Evolutionary conservation across 1,139 yeast genomes (phyloP).

Genomic region (Spathaspora jeffriesii): DNA sequence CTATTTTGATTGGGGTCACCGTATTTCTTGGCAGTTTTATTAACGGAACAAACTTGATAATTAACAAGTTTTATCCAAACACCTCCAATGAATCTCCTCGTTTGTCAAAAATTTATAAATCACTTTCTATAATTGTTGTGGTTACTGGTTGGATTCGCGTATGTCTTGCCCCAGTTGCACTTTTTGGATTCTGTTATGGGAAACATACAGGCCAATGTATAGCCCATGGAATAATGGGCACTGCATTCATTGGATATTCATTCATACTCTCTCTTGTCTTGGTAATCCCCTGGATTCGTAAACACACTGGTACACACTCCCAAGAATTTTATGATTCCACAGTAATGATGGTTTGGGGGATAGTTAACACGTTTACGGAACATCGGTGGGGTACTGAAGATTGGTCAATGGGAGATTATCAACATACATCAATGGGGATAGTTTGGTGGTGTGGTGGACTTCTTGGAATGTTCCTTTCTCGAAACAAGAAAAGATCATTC

Average conservation of each 20-base stretch:
- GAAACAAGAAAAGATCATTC: slow-evolving; percentile 61
- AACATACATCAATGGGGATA: slow-evolving; percentile 95
- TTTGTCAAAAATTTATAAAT: slow-evolving; percentile 40
- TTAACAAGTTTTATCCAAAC: slow-evolving; percentile 38
- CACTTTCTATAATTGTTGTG: slow-evolving; percentile 44
- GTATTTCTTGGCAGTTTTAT: slow-evolving; percentile 56
- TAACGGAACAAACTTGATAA: slow-evolving; percentile 51
- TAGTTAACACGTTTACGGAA: slow-evolving; percentile 92
- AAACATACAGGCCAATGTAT: slow-evolving; percentile 86
- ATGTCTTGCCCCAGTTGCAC: slow-evolving; percentile 79
- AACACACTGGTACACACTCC: slow-evolving; percentile 46
- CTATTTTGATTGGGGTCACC: slow-evolving; percentile 44
- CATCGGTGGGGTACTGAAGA: slow-evolving; percentile 89
- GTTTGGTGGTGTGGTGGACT: slow-evolving; percentile 96
- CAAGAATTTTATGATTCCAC: slow-evolving; percentile 87
- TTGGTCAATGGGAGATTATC: slow-evolving; percentile 92
- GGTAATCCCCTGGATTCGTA: slow-evolving; percentile 67
- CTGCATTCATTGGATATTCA: slow-evolving; percentile 81
- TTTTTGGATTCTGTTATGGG: slow-evolving; percentile 78
- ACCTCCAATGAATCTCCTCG: too few species aligned
- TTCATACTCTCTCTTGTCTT: slow-evolving; percentile 66
- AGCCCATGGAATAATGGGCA: slow-evolving; percentile 97
- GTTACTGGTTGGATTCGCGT: slow-evolving; percentile 69
- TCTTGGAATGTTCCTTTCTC: slow-evolving; percentile 73
- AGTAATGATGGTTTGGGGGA: slow-evolving; percentile 87